Base-by-base conservation (phyloP, 2,329 filamentous ascomycete species). In the Kalaharituber pfeilii region DNA sequence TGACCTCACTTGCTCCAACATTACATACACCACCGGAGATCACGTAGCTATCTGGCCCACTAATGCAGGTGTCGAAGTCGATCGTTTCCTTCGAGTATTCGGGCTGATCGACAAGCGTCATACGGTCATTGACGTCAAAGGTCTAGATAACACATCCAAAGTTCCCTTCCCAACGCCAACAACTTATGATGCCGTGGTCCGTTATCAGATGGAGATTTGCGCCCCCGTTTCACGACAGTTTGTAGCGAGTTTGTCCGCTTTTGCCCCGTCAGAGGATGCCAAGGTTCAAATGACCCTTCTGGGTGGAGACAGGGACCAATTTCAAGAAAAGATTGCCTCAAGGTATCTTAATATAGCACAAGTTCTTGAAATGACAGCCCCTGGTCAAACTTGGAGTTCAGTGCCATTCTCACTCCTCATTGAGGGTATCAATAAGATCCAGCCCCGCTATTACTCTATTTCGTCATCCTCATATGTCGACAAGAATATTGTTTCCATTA, bases 391-490 rank as follows among this genome's bases (percentile, higher is more conserved):
- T 56, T 98, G 91, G 84, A 73, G 78, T 53, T 81, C 80, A 53
- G 80, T 95, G 54, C 93, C 91, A 15, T 96, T 98, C 72, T 94
- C 91, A 7, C 81, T 88, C 64, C 81, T 96, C 64, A 87, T 98
- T 62, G 91, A 98, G 74, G 84, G 86, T 61, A 70, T 98, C 58
- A 85, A 81, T 70, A 96, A 95, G 74, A 80, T 98, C 55, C 91
- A 98, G 69, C 89, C 91, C 36, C 86, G 91, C 50, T 98, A 96
- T 75, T 98, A 98, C 74, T 98, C 93, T 50, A 98, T 98, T 69
- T 98, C 91, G 1, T 98, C 93, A 1, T 96, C 91, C 0, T 95
- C 91, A 5, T 69, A 87, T 7, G 88, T 94, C 15, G 88, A 98
- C 67, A 88, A 91, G 67, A 82, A 94, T 70, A 89, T 87, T 72